Percentiles rank a stretch among this genome's conserved stretches.
Conservation (phyloP, 441 rosid species). For the Adansonia madagascariensis region DNA sequence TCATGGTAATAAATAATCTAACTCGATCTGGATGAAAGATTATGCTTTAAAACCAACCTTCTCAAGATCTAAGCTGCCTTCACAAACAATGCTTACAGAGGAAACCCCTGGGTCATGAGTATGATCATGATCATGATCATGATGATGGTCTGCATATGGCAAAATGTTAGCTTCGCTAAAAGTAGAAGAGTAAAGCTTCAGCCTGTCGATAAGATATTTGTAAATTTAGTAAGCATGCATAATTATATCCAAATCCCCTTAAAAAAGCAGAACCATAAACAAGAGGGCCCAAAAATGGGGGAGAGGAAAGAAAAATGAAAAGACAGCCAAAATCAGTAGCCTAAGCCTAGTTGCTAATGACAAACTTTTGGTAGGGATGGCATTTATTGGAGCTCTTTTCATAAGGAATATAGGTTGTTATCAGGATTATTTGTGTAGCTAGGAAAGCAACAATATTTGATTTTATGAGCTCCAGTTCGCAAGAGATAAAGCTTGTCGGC, state of each 20-base stretch:
- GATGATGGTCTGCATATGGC: constrained; percentile 62
- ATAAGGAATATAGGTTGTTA: neutral
- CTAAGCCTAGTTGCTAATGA: neutral
- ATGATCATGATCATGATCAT: constrained; percentile 77
- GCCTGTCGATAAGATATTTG: neutral
- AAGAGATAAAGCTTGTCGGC: neutral
- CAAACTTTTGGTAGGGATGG: neutral
- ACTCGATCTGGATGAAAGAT: neutral
- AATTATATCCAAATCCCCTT: neutral
- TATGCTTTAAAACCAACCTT: constrained; percentile 56
- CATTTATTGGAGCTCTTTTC: neutral
- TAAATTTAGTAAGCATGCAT: neutral
- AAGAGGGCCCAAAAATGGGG: neutral
- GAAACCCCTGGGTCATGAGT: constrained; percentile 95
- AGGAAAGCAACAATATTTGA: neutral
- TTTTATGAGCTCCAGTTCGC: constrained; percentile 5
- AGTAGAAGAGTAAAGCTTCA: constrained; percentile 6
- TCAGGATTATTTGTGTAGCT: neutral
- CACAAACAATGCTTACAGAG: constrained; percentile 91
- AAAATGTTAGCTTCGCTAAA: neutral
- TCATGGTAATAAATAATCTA: neutral
- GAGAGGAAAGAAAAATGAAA: neutral
- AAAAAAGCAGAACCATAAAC: neutral
- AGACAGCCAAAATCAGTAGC: neutral
- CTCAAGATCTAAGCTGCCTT: constrained; percentile 93